Evolutionary conservation across 139 green algal genomes (phyloP).

Genomic region (Asterochloris erici): DNA sequence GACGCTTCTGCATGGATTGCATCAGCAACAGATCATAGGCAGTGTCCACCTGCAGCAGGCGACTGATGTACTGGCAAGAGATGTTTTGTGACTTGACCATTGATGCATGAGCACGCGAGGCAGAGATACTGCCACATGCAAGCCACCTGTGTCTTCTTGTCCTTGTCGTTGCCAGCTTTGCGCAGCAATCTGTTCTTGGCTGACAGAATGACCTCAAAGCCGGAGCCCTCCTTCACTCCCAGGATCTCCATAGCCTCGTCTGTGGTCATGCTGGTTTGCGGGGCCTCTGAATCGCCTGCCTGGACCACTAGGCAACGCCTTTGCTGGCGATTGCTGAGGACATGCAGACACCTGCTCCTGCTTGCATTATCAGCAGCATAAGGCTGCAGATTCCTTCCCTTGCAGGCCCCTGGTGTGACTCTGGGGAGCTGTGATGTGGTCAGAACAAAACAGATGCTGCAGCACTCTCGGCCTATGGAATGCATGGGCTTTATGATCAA

Average conservation of each 20-base stretch:
- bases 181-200: constrained; percentile 56
- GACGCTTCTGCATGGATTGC: constrained; percentile 66
- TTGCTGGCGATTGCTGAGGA: background rate
- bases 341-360: background rate
- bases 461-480: background rate
- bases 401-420: background rate
- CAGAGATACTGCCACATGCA: too few relatives aligned
- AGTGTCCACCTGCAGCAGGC: constrained; percentile 47
- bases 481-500: too few relatives aligned
- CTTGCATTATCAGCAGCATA: background rate
- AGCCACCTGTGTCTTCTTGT: constrained; percentile 8
- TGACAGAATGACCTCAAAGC: constrained; percentile 53
- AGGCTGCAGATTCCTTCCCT: background rate
- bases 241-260: constrained; percentile 45
- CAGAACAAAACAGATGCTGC: background rate
- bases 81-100: background rate
- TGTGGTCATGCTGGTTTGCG: constrained; percentile 27
- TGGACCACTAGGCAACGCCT: background rate
- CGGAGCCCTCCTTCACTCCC: constrained; percentile 23
- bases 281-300: background rate
- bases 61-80: background rate
- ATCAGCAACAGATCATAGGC: constrained; percentile 80
- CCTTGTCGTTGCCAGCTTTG: background rate
- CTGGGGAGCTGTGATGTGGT: background rate
- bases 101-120: too few relatives aligned